Evolutionary conservation across 345 rosid species (phyloP), one percentile per base, ranked within the genome.

Genomic region (Hypericum perforatum): DNA sequence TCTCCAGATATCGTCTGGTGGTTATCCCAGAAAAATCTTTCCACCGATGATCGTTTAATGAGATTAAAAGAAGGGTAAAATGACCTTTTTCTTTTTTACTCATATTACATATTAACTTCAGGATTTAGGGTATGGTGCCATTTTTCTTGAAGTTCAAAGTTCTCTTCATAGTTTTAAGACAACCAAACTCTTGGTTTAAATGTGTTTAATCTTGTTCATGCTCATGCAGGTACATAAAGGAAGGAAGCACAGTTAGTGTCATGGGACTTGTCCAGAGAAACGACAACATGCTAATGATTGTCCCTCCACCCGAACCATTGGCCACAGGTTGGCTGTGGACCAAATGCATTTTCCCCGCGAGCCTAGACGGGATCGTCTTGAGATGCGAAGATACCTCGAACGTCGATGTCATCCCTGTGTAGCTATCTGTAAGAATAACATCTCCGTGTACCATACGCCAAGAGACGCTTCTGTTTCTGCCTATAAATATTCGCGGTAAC

Each of bases 311-410:
- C n/a, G 44, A 41, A 5, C 44, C 44, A 41, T 8, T 41, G 9
- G n/a, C 44, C 37, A 92, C 95, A 6, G 95, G 97, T 37, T 94
- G 99, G 76, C 95, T 81, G 43, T 94, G 97, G 92, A 55, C 64
- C 11, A 80, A 70, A 52, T 89, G 95, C 64, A 79, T 82, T 49
- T 83, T 86, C 68, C 97, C 99, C 0, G 81, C 94, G 3, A 76
- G 82, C 58, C 95, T 89, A 0, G 97, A 94, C 42, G 99, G 99
- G 44, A 41, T 41, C n/a, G 44, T 41, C n/a, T 41, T 41, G 44
- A 41, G 44, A 41, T 41, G 44, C n/a, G 44, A 41, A 41, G 44
- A 41, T 5, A 41, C 44, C 11, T 41, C 44, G n/a, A 41, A 41
- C 11, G n/a, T 8, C 44, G 44, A 41, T 11, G 44, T 41, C 44